Conservation (phyloP, 2,329 filamentous ascomycete species). For the Aspergillus persii region DNA sequence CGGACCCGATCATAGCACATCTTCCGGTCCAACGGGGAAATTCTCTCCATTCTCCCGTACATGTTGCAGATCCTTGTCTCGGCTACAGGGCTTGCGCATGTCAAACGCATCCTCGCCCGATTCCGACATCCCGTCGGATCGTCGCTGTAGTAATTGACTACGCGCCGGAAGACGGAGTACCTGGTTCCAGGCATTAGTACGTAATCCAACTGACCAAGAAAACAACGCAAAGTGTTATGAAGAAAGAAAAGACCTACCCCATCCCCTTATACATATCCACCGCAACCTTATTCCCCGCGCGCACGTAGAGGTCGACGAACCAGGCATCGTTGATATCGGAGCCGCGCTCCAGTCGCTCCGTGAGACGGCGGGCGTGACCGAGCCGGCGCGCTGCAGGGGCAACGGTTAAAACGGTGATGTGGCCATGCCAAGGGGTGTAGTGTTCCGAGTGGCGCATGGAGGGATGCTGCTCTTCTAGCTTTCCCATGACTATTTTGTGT, state of each 20-base stretch:
- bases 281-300: constrained; percentile 81
- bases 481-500: constrained; percentile 78
- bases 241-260: constrained; percentile 56
- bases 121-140: constrained; percentile 61
- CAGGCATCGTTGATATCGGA: constrained; percentile 81
- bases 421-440: constrained; percentile 98
- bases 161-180: constrained; percentile 81
- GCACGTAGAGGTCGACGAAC: constrained; percentile 95
- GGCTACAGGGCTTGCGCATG: constrained; percentile 87
- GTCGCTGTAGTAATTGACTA: constrained; percentile 91
- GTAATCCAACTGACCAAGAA: constrained; percentile 3
- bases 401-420: constrained; percentile 94
- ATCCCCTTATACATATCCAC: constrained; percentile 86
- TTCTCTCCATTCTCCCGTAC: constrained; percentile 77
- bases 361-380: constrained; percentile 81
- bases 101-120: constrained; percentile 84
- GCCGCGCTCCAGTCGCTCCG: constrained; percentile 74
- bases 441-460: constrained; percentile 74
- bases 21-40: constrained; percentile 73
- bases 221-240: background rate
- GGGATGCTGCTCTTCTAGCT: constrained; percentile 82
- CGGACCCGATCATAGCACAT: constrained; percentile 63
- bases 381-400: constrained; percentile 80
- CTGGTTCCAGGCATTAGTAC: constrained; percentile 25
- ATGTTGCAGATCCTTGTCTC: constrained; percentile 74